Percentiles rank a stretch among this genome's conserved stretches.
Conservation (phyloP, 2,329 filamentous ascomycete genomes). For the Calcarisporium arbuscula region DNA sequence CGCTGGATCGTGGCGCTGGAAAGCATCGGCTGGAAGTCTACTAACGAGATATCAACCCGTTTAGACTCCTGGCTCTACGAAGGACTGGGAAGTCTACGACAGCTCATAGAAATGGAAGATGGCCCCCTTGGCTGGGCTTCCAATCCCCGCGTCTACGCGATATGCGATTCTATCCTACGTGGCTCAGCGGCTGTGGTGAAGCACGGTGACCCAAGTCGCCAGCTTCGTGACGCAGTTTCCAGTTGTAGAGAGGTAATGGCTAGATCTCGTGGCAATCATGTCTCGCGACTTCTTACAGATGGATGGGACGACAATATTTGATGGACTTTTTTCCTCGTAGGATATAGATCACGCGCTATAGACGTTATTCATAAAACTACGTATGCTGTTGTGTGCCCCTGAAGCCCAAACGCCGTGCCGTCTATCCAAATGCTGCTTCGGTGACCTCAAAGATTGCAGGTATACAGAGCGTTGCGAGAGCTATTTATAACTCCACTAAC, state of each 20-base stretch:
- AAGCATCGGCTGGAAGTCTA: constrained; percentile 13
- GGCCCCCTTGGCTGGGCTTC: constrained; percentile 69
- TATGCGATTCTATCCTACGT: constrained; percentile 45
- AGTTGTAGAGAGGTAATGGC: constrained; percentile 6
- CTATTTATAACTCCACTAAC: too few species aligned
- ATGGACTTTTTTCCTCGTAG: neutral
- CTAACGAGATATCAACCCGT: constrained; percentile 14
- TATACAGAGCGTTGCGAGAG: too few species aligned
- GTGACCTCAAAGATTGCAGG: too few species aligned
- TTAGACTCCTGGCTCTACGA: constrained; percentile 39
- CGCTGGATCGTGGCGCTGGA: constrained; percentile 57
- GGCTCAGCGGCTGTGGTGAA: constrained; percentile 28
- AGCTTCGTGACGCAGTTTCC: constrained; percentile 10
- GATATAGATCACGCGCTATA: constrained; percentile 2
- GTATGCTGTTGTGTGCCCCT: too few species aligned
- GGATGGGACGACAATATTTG: constrained; percentile 5
- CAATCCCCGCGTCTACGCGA: constrained; percentile 59
- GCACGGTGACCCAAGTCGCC: neutral
- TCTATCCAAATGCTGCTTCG: too few species aligned
- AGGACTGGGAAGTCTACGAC: constrained; percentile 35
- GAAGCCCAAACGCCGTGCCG: too few species aligned
- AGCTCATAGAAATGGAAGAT: constrained; percentile 42
- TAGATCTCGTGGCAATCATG: constrained; percentile 2
- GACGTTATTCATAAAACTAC: too few species aligned
- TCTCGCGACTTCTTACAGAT: constrained; percentile 23